Evolutionary conservation across 2,329 filamentous ascomycete genomes (phyloP), one percentile per base, ranked within the genome.

Genomic region (Fonsecaea erecta): DNA sequence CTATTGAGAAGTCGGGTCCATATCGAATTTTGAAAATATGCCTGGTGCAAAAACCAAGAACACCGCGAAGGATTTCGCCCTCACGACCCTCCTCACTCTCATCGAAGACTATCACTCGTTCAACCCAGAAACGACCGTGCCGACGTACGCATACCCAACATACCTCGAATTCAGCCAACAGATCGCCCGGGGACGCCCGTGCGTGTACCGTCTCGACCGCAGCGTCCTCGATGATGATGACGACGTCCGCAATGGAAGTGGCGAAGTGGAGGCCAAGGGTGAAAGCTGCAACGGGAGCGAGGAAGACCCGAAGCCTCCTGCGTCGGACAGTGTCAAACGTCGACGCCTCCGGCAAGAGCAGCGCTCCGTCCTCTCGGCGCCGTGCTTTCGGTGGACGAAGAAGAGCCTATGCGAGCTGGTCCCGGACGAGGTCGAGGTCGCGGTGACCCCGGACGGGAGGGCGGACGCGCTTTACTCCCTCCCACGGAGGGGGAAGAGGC

Each of bases 31-130:
- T 43, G 43, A 14, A 14, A 11, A 4, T 1, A 48, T 48, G 43
- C 2, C 43, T 18, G 21, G 18, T 24, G 8, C 43, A 14, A 48
- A 48, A 2, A 21, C 8, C 21, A 14, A 12, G 24, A 11, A 4
- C 21, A 48, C 18, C 21, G 11, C 8, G 18, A 26, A 24, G 21
- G 48, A 43, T 8, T 21, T 51, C 16, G 46, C 63, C n/a, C 21
- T 65, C 6, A 40, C 37, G 14, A 59, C 46, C 28, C 52, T 69
- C 4, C 46, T 69, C 12, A 28, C 62, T 24, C 40, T 71, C 21
- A 65, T 71, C 4, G 61, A 71, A 52, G 69, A 72, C 53, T 72
- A 71, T 40, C 70, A 69, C 48, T 63, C 64, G 26, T 70, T 70
- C 65, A 72, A 72, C 51, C 63, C 68, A 12, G 48, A 61, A 16